Percentiles rank a stretch among this genome's conserved stretches.
Evolutionary conservation across 2,329 filamentous ascomycete genomes (phyloP).

Genomic region (Chalara sp.): DNA sequence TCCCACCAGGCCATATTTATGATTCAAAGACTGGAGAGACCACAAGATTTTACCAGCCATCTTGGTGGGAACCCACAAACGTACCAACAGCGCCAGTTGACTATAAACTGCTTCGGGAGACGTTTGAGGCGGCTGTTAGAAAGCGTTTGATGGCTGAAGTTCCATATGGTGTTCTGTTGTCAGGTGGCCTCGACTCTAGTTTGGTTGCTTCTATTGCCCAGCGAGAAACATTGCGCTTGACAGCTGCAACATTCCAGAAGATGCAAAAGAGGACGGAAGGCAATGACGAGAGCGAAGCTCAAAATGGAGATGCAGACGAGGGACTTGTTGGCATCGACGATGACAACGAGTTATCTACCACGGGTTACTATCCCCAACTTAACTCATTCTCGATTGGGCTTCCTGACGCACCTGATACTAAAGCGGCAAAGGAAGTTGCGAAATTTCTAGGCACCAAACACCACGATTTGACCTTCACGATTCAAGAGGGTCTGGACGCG

Average conservation of each 20-base stretch:
- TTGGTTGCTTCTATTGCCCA: constrained; percentile 93
- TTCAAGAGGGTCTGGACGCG: constrained; percentile 94
- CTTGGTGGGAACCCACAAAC: constrained; percentile 80
- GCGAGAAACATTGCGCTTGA: constrained; percentile 77
- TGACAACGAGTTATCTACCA: constrained; percentile 78
- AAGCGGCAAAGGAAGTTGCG: constrained; percentile 86
- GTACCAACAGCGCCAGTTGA: constrained; percentile 77
- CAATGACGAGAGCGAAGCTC: constrained; percentile 34
- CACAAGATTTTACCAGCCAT: constrained; percentile 84
- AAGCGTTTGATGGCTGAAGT: constrained; percentile 99
- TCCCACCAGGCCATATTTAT: constrained; percentile 93
- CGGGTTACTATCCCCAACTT: constrained; percentile 87
- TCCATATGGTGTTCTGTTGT: constrained; percentile 91
- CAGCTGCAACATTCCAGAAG: constrained; percentile 51
- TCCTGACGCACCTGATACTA: constrained; percentile 84
- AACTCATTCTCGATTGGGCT: constrained; percentile 99
- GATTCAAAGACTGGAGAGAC: constrained; percentile 85
- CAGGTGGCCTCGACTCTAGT: constrained; percentile 92
- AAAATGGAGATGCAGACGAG: constrained; percentile 54
- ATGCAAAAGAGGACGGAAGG: constrained; percentile 32
- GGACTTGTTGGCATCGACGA: constrained; percentile 92
- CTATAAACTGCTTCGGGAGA: constrained; percentile 72
- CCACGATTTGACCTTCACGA: constrained; percentile 96
- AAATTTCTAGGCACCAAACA: constrained; percentile 97
- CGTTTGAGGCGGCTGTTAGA: constrained; percentile 83